Conservation (phyloP, 2,329 filamentous ascomycete species). For the Ceratocystiopsis brevicomis region DNA sequence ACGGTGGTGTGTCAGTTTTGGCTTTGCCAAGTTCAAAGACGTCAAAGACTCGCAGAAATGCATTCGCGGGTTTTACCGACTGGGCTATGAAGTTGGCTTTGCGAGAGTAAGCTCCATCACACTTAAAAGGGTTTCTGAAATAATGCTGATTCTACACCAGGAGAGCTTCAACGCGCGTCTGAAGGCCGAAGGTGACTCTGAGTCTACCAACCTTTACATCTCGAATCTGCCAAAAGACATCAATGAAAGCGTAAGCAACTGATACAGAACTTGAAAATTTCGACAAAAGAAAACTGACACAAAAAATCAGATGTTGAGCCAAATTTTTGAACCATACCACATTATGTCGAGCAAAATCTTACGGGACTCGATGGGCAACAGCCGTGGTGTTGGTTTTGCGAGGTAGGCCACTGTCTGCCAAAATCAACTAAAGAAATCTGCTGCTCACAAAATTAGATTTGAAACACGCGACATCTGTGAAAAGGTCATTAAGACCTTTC, state of each 20-base stretch:
- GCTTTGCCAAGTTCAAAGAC: conserved; percentile 88
- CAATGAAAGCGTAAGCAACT: conserved; percentile 60
- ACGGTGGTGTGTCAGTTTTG: conserved; percentile 44
- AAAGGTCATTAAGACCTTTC: conserved; percentile 69
- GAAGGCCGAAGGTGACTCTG: conserved; percentile 80
- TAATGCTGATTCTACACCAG: conserved; percentile 21
- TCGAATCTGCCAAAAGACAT: conserved; percentile 87
- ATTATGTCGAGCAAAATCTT: conserved; percentile 92
- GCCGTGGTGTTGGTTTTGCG: conserved; percentile 92
- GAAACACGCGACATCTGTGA: conserved; percentile 79
- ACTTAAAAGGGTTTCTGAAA: too few relatives aligned
- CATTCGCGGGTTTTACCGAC: conserved; percentile 83
- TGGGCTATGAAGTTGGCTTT: conserved; percentile 95
- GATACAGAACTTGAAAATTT: too few relatives aligned
- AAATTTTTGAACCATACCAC: conserved; percentile 60
- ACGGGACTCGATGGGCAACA: conserved; percentile 76
- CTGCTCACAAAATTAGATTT: conserved; percentile 39
- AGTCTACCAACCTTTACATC: conserved; percentile 90
- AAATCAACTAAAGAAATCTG: conserved; percentile 4
- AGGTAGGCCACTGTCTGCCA: conserved; percentile 37
- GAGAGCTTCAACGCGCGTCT: conserved; percentile 97
- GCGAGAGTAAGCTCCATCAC: conserved; percentile 45
- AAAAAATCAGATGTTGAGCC: conserved; percentile 45
- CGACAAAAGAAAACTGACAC: neutral
- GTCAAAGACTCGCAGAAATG: conserved; percentile 83